Conservation (phyloP, 2,329 filamentous ascomycete genomes). For the Leptographium flavum region DNA sequence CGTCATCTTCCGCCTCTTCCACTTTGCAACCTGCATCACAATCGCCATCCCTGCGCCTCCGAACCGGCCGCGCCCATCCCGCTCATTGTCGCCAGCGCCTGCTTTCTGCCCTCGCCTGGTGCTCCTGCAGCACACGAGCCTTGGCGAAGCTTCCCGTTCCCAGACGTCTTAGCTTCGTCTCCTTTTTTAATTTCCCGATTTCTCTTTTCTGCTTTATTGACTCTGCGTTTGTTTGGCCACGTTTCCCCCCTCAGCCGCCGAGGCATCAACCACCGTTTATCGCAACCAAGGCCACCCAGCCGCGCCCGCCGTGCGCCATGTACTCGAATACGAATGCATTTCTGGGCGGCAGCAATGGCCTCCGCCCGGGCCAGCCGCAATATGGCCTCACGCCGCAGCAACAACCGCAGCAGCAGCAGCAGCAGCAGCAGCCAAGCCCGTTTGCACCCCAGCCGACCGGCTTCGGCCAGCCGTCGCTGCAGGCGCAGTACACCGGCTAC, state of each 20-base stretch:
- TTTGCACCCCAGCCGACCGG: constrained; percentile 48
- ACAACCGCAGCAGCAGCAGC: constrained; percentile 29
- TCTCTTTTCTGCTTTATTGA: neutral
- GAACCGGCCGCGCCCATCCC: neutral
- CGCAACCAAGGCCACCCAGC: neutral
- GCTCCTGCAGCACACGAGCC: neutral
- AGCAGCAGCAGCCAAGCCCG: constrained; percentile 36
- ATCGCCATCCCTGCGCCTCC: neutral
- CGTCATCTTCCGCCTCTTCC: constrained; percentile 7
- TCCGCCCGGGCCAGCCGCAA: constrained; percentile 55
- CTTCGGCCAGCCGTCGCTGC: constrained; percentile 39
- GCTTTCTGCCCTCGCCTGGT: neutral
- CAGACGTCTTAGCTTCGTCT: neutral
- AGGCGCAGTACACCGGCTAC: constrained; percentile 48
- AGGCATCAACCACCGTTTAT: too few species aligned
- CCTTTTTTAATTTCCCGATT: neutral
- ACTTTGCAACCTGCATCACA: neutral
- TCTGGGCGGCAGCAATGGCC: constrained; percentile 58
- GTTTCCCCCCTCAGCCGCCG: neutral
- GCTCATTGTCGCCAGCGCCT: neutral
- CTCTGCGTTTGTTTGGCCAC: neutral
- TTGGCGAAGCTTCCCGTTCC: neutral
- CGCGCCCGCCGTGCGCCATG: constrained; percentile 38
- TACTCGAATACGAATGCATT: constrained; percentile 83
- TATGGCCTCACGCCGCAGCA: constrained; percentile 30